Percentiles rank a stretch among this genome's conserved stretches.
phyloP scores from a whole-genome alignment of 495 filamentous ascomycete genomes.

The Delitschia confertaspora region DNA sequence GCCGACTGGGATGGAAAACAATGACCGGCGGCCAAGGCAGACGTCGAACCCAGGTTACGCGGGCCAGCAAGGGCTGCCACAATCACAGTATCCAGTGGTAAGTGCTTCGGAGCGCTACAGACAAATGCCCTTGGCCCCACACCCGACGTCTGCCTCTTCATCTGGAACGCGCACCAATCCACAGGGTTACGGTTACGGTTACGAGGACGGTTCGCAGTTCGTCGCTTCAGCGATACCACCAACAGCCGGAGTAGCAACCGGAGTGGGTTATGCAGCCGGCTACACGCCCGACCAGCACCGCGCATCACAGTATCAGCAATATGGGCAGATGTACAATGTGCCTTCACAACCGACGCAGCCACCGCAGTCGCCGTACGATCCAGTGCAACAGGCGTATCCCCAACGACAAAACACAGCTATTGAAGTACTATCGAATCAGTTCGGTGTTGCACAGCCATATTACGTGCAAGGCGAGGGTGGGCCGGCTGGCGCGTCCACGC shows the following conservation, averaged over 20 bases:
- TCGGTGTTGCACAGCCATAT: conserved; percentile 68
- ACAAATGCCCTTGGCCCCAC: conserved; percentile 26
- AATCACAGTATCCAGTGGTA: conserved; percentile 27
- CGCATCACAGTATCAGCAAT: conserved; percentile 43
- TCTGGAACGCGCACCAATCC: conserved; percentile 36
- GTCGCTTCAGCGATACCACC: conserved; percentile 41
- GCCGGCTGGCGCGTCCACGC: conserved; percentile 52
- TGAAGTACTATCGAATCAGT: conserved; percentile 65
- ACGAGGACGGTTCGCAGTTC: conserved; percentile 47
- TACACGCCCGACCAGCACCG: too few species aligned
- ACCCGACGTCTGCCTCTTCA: conserved; percentile 28
- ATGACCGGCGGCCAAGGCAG: conserved; percentile 36
- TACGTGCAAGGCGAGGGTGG: conserved; percentile 39
- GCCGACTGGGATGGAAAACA: conserved; percentile 36
- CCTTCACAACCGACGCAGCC: conserved; percentile 45
- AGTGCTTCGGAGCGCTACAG: conserved; percentile 32
- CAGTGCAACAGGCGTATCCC: conserved; percentile 68
- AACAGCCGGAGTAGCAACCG: conserved; percentile 36
- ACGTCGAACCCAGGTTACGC: conserved; percentile 28
- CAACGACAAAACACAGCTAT: conserved; percentile 72
- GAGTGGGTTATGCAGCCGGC: conserved; percentile 21
- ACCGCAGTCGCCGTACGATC: conserved; percentile 60
- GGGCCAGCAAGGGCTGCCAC: conserved; percentile 25
- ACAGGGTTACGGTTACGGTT: conserved; percentile 44
- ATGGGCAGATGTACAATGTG: conserved; percentile 69